Evolutionary conservation across 768 basidiomycete genomes (phyloP).

Genomic region (Mrakia gelida): DNA sequence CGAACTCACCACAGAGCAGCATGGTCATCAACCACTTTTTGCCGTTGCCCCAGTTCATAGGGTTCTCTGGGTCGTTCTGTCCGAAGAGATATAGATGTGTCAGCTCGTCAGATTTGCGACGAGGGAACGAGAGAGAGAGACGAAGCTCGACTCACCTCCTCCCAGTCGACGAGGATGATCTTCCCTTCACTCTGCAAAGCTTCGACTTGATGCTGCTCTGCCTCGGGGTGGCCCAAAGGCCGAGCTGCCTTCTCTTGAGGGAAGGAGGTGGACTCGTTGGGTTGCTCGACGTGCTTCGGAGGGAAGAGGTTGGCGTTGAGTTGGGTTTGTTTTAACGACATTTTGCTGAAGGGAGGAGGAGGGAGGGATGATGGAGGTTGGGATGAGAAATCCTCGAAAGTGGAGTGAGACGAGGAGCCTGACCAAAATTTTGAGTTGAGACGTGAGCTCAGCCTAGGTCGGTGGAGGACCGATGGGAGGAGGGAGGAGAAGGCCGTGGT

Average conservation of each 20-base stretch:
- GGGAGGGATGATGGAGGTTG: no score
- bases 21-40: slow-evolving; percentile 26
- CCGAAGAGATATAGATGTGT: background rate
- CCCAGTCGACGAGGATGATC: slow-evolving; percentile 30
- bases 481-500: no score
- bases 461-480: no score
- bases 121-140: background rate
- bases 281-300: background rate
- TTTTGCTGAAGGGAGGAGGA: no score
- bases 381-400: no score
- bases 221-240: background rate
- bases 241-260: background rate
- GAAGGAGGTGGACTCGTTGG: background rate
- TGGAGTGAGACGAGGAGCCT: no score
- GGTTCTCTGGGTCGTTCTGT: slow-evolving; percentile 26
- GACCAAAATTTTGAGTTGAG: no score
- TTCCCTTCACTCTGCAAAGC: slow-evolving; percentile 20
- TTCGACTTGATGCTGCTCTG: slow-evolving; percentile 15
- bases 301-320: slow-evolving; percentile 11
- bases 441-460: no score
- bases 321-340: slow-evolving; percentile 4
- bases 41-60: slow-evolving; percentile 24
- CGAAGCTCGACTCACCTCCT: slow-evolving; percentile 15
- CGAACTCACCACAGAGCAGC: slow-evolving; percentile 7
- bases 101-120: background rate